Base-by-base conservation (phyloP, 1,284 basidiomycete genomes). In the Cryptococcus jaspeensis region DNA sequence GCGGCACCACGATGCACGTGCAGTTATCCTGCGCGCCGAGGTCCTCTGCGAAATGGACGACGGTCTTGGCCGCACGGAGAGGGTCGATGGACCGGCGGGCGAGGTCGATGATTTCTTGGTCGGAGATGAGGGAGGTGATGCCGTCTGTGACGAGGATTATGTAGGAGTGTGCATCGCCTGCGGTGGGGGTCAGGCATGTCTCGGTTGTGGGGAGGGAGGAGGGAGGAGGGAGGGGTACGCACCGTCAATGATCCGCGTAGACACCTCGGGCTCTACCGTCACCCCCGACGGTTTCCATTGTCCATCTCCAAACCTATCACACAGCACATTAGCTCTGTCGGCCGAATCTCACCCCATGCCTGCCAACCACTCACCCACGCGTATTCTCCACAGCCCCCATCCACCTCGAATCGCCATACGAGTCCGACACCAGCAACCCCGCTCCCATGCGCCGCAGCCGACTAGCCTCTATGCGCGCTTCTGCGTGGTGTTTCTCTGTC, bases 321-420 rank as follows among this genome's bases (percentile, higher is more conserved):
- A 42, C 9, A 45, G 32, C 16, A 38, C 35, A 22, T 49, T 18
- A 54, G 36, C 50, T 37, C 15, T 23, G n/a, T n/a, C 40, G 8
- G 15, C 15, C 6, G n/a, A 22, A 22, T 45, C 25, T 16, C 13
- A 20, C 32, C 44, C 12, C 50, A 44, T n/a, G n/a, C 35, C 22
- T 20, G 35, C 13, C 12, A 0, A 18, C 11, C 42, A 76, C 82
- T 66, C 60, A 90, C 84, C 90, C 88, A 73, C 95, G 81, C 9
- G 96, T 98, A 68, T 98, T 99, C 44, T 88, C 91, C 20, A 99
- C 80, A 1, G 87, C 90, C 8, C 95, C 95, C 88, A 97, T 97
- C 92, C 93, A 98, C 42, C 92, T 81, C 42, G 87, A 86, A 80
- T 99, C 95, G 36, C 96, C 95, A 70, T 93, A 99, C 4, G 90